Base-by-base conservation (phyloP, 345 rosid genomes). In the Cardamine resedifolia region DNA sequence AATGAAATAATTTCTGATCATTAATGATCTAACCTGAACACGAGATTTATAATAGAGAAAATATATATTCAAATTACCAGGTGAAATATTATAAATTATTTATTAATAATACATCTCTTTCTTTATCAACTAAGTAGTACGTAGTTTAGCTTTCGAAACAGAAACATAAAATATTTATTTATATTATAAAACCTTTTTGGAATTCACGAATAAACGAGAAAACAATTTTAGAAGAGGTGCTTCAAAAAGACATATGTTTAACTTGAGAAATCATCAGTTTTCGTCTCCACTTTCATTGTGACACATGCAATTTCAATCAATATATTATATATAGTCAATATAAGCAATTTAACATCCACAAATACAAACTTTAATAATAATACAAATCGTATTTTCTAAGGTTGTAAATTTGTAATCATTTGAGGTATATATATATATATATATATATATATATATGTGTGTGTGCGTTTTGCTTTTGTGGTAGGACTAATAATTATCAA, bases 391-490 rank as follows among this genome's bases (percentile, higher is more conserved):
- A 59, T 49, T 59, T 67, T 75, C 55, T 58, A 43, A 51, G 49
- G 63, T 30, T 67, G 48, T 58, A 43, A 51, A 49, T 57, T 30
- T 67, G 48, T 67, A 74, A 74, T 74, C 62, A 74, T 74, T 67
- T 41, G 62, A 74, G 48, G 62, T 21, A 60, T 59, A 49, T 21
- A 49, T 11, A 44, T 26, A 57, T 39, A 4, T 6, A 2, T 23
- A n/a, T 21, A 60, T 59, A 49, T 21, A 49, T 11, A 44, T 26
- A 57, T 39, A 4, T 6, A 2, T 23, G n/a, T n/a, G n/a, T n/a
- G n/a, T n/a, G n/a, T 15, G 0, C 48, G 60, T 47, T 66, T 20
- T 67, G 68, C 73, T 51, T 74, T 74, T 15, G 4, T 59, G 52
- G 36, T 48, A 58, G 36, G 61, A 50, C 62, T 67, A 67, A 58